These are phyloP conservation scores for Venturia nashicola DNA, from an alignment of 2,329 filamentous ascomycete genomes.

Conservation along the genomic window DNA sequence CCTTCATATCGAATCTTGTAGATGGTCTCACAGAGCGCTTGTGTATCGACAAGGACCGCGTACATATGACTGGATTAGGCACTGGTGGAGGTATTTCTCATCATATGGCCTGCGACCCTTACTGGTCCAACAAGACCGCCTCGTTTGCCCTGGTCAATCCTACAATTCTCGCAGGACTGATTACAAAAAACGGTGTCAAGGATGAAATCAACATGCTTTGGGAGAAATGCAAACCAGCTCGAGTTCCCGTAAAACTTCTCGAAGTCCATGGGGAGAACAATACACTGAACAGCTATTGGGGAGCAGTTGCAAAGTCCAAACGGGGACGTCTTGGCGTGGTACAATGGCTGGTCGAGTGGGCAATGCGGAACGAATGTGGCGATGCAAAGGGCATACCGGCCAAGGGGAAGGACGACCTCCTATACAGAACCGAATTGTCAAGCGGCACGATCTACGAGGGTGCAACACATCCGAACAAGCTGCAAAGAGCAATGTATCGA, in stretches of 20 bases:
- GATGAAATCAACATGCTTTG: constrained; percentile 3
- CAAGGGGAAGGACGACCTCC: neutral
- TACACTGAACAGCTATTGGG: constrained; percentile 2
- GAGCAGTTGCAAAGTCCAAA: neutral
- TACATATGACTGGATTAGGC: constrained; percentile 7
- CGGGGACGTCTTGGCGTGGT: neutral
- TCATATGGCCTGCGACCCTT: constrained; percentile 5
- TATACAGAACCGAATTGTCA: neutral
- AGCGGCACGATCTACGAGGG: constrained; percentile 5
- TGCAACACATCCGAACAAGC: neutral
- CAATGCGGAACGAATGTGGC: constrained; percentile 9
- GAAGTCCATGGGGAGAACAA: constrained; percentile 8
- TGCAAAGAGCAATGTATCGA: constrained; percentile 2
- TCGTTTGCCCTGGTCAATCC: constrained; percentile 6
- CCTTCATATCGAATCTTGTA: neutral
- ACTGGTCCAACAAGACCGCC: neutral
- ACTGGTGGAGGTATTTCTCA: constrained; percentile 2
- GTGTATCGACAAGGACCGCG: constrained; percentile 9
- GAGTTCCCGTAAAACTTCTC: constrained; percentile 2
- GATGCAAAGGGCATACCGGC: neutral
- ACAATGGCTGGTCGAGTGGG: constrained; percentile 9
- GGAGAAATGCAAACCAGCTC: constrained; percentile 4
- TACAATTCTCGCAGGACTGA: neutral
- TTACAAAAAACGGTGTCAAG: neutral
- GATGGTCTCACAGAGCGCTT: neutral